phyloP scores from a whole-genome alignment of 208 protist species.

The Trypanosoma theileri region DNA sequence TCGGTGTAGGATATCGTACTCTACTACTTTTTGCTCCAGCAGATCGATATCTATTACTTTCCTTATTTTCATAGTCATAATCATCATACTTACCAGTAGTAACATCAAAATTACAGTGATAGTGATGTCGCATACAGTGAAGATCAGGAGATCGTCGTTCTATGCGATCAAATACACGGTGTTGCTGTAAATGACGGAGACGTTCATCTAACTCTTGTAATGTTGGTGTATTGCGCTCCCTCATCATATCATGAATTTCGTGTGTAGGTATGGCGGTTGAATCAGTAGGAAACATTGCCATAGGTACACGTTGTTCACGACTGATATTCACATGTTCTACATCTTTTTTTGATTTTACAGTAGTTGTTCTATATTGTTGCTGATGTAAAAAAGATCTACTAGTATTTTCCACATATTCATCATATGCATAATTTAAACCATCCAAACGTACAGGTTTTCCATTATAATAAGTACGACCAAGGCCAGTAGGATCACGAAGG shows the following conservation, averaged over 20 bases:
- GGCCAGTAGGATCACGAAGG: conserved; percentile 1
- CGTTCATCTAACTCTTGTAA: conserved; percentile 52
- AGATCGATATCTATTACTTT: not conserved
- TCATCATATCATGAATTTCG: not conserved
- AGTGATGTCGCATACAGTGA: conserved; percentile 16
- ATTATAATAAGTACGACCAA: conserved; percentile 23
- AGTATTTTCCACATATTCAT: not conserved
- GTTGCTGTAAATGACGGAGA: conserved; percentile 48
- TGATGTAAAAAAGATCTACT: not conserved
- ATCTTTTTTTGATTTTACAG: not conserved
- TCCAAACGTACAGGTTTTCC: conserved; percentile 17
- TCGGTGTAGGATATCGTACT: conserved; percentile 1
- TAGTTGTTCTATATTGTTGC: not conserved
- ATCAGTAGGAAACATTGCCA: not conserved
- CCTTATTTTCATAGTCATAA: not conserved
- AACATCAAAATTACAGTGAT: not conserved
- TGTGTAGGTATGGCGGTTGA: not conserved
- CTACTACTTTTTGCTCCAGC: conserved; percentile 5
- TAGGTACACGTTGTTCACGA: conserved; percentile 10
- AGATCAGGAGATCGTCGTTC: not conserved
- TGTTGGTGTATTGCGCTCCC: conserved; percentile 34
- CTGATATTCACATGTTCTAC: conserved; percentile 15
- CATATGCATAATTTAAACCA: not conserved
- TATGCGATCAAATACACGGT: conserved; percentile 14
- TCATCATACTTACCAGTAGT: no score